Evolutionary conservation across 2,329 filamentous ascomycete species (phyloP).

Genomic region (Nannizziopsis arthrosporioides): DNA sequence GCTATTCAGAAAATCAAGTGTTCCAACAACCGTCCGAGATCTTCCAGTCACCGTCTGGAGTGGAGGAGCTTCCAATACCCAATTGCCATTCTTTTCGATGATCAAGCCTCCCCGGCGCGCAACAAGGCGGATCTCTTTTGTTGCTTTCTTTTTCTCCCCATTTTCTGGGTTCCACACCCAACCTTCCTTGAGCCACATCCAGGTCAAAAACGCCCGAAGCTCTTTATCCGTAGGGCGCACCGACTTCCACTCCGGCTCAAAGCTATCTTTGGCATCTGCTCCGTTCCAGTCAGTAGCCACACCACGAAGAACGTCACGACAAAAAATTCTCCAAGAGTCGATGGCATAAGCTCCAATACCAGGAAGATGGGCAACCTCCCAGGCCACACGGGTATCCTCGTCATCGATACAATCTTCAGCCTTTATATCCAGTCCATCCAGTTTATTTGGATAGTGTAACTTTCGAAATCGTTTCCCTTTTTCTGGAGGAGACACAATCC

Average conservation of each 20-base stretch:
- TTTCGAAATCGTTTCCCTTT: constrained; percentile 47
- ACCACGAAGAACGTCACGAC: constrained; percentile 62
- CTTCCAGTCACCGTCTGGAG: background rate
- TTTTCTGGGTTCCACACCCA: constrained; percentile 68
- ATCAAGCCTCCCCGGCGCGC: constrained; percentile 33
- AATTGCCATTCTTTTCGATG: constrained; percentile 30
- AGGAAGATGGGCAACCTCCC: constrained; percentile 79
- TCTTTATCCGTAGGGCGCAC: constrained; percentile 78
- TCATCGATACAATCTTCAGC: constrained; percentile 39
- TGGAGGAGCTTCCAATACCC: constrained; percentile 23
- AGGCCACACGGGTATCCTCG: constrained; percentile 45
- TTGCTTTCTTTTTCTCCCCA: constrained; percentile 40
- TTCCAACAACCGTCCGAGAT: background rate
- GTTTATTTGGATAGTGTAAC: constrained; percentile 43
- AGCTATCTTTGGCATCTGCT: constrained; percentile 36
- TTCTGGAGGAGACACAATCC: constrained; percentile 52
- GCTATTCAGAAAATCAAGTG: no score
- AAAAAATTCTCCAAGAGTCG: constrained; percentile 91
- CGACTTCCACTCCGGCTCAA: constrained; percentile 83
- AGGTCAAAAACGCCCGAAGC: constrained; percentile 69
- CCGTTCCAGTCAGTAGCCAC: constrained; percentile 57
- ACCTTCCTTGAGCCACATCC: constrained; percentile 85
- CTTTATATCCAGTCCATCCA: constrained; percentile 40
- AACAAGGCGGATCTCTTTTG: constrained; percentile 28
- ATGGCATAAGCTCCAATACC: constrained; percentile 66